Evolutionary conservation across 352 stramenopile genomes (phyloP).

Genomic region (Phytophthora sp.): DNA sequence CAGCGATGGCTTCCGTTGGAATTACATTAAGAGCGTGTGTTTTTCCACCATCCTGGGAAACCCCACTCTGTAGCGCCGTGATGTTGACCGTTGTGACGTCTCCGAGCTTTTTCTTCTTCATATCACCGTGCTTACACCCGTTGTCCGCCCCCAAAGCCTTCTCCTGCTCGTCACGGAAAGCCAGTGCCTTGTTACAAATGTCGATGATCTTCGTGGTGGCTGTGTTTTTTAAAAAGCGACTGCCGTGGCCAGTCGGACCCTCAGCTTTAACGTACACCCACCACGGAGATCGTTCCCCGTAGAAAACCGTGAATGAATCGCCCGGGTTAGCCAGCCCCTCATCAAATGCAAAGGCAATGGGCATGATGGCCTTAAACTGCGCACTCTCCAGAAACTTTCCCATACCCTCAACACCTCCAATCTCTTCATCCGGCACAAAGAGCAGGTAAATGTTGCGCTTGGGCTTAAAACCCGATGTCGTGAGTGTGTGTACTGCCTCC

Average conservation of each 20-base stretch:
- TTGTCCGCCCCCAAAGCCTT: slow-evolving; percentile 66
- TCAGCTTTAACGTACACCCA: slow-evolving; percentile 90
- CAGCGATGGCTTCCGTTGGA: slow-evolving; percentile 89
- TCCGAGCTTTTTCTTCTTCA: slow-evolving; percentile 91
- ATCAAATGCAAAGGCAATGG: slow-evolving; percentile 93
- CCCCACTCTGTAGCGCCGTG: slow-evolving; percentile 92
- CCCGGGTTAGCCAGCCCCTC: slow-evolving; percentile 93
- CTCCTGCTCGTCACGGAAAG: slow-evolving; percentile 91
- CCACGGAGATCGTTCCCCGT: slow-evolving; percentile 94
- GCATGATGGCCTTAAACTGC: slow-evolving; percentile 81
- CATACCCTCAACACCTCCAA: slow-evolving; percentile 94
- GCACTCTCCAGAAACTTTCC: slow-evolving; percentile 86
- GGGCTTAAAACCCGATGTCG: slow-evolving; percentile 68
- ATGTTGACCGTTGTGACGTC: slow-evolving; percentile 97
- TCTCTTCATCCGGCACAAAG: slow-evolving; percentile 95
- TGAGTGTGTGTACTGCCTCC: slow-evolving; percentile 85
- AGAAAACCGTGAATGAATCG: slow-evolving; percentile 95
- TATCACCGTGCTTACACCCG: slow-evolving; percentile 93
- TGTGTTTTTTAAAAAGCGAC: slow-evolving; percentile 95
- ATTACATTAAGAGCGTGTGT: slow-evolving; percentile 95
- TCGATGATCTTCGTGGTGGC: slow-evolving; percentile 95
- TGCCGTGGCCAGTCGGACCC: slow-evolving; percentile 86
- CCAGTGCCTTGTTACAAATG: slow-evolving; percentile 83
- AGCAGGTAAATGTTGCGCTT: slow-evolving; percentile 91
- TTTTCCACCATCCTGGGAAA: slow-evolving; percentile 80